These are phyloP conservation scores for Leccinum huronense DNA, from an alignment of 1,284 basidiomycete species.

Conservation along the genomic window DNA sequence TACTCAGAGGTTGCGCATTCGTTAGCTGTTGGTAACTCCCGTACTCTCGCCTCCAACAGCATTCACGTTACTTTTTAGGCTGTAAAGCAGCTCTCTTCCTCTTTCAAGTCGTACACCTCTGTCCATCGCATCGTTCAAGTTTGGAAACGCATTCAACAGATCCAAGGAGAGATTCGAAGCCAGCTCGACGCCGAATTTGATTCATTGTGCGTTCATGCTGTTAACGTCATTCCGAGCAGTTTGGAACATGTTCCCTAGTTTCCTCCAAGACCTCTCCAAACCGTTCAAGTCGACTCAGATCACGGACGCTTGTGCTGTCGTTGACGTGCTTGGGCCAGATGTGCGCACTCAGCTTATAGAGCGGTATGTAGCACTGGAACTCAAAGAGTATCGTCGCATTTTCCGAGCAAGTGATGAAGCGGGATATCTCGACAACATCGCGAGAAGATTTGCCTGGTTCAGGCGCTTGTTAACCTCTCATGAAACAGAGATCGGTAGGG, in stretches of 20 bases:
- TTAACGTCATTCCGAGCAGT: not conserved
- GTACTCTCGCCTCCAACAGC: not conserved
- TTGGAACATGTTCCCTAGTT: conserved; percentile 46
- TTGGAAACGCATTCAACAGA: conserved; percentile 74
- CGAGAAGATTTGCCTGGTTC: conserved; percentile 95
- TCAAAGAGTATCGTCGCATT: conserved; percentile 96
- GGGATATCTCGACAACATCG: conserved; percentile 94
- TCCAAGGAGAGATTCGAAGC: conserved; percentile 73
- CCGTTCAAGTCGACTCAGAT: conserved; percentile 64
- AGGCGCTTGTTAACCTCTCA: conserved; percentile 85
- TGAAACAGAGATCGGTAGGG: conserved; percentile 80
- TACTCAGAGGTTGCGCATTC: conserved; percentile 85
- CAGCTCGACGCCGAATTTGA: conserved; percentile 89
- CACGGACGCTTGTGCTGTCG: conserved; percentile 76
- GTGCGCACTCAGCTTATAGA: conserved; percentile 81
- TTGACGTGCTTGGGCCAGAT: conserved; percentile 85
- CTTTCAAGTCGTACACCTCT: conserved; percentile 74
- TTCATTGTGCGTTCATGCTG: conserved; percentile 63
- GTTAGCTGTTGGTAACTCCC: conserved; percentile 55
- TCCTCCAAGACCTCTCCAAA: conserved; percentile 73
- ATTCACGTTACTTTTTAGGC: conserved; percentile 49
- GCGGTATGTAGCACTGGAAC: conserved; percentile 85
- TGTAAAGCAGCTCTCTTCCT: conserved; percentile 79
- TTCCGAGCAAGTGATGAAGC: conserved; percentile 92
- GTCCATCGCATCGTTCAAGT: conserved; percentile 76